Evolutionary conservation across 108 stramenopile species (phyloP), one percentile per base, ranked within the genome.

Genomic region (Seminavis robusta): DNA sequence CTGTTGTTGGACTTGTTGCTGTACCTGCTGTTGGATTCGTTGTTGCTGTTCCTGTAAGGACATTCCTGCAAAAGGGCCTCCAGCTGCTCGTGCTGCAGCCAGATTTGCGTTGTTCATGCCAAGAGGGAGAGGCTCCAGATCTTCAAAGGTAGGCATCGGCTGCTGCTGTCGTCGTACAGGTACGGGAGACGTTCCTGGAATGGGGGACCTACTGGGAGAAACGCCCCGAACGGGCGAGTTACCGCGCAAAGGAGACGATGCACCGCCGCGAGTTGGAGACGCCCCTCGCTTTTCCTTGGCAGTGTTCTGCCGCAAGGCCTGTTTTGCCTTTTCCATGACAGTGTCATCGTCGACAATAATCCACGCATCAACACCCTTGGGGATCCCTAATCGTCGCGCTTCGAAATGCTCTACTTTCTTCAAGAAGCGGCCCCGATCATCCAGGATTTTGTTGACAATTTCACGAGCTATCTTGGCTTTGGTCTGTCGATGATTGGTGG

Each of bases 381-480:
- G 63, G 20, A 63, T 56, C 9, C 64, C 80, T 0, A 74, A 33
- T 41, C 76, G 66, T 32, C 62, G 44, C 17, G 65, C 49, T 15
- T 74, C 75, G 16, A 26, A 20, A 2, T 63, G 31, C 25, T 79
- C 79, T 3, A 72, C 21, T 45, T 85, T 91, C 55, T 79, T 80
- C 51, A 91, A 63, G 50, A 91, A 91, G 9, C 83, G 55, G n/a
- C 89, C 89, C 47, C 80, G 69, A 46, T 45, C 59, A 7, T 63
- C 52, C 40, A 74, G 68, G 47, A 91, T 80, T 42, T 65, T 37
- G 32, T 74, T 79, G 38, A 87, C 86, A 54, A 91, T 83, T 20
- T 81, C 79, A 27, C 76, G 79, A 9, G 89, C 84, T 52, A 91
- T 91, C 24, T 50, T 68, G 5, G 86, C 79, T 67, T 85, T 91